Evolutionary conservation across 306 rosid species (phyloP), one percentile per base, ranked within the genome.

Genomic region (Cajanus cajan): DNA sequence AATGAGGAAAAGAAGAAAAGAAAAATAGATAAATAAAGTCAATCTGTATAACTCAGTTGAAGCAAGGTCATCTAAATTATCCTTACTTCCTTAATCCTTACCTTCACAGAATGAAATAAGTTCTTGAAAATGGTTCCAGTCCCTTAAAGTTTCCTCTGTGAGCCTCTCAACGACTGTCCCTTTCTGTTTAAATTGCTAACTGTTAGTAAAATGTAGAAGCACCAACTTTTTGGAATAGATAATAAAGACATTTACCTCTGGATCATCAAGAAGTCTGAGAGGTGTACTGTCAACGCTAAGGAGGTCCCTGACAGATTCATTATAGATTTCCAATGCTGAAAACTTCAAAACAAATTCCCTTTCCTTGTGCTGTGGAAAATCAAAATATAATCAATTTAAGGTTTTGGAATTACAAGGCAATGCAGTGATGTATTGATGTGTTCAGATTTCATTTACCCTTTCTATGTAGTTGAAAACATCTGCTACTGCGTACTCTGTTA

Each of bases 241-340:
- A 58, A 41, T 71, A 69, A 68, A 33, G 79, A 79, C 71, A 36
- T 44, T 85, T 77, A 91, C 98, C 98, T 95, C 98, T 34, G 98
- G 98, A 84, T 95, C 98, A 88, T 91, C 98, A 81, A 95, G 96
- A 83, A 95, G 94, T 83, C 98, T 92, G 76, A 85, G 96, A 33
- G 94, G 97, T 71, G 87, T 85, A 78, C 79, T 67, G 85, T 95
- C 98, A 44, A 79, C 39, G 79, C 95, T 87, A 47, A 95, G 98
- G 86, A 95, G 97, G 86, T 95, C 98, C 87, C 96, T 87, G 41
- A 95, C 98, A 82, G 97, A 90, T 91, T 95, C 98, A 76, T 95
- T 95, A 84, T 95, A 95, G 80, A 95, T 92, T 86, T 95, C 98
- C 81, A 95, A 52, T 4, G 98, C 98, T 75, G 97, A 95, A 68